phyloP scores from a whole-genome alignment of 1,284 basidiomycete species.

The Grifola frondosa region DNA sequence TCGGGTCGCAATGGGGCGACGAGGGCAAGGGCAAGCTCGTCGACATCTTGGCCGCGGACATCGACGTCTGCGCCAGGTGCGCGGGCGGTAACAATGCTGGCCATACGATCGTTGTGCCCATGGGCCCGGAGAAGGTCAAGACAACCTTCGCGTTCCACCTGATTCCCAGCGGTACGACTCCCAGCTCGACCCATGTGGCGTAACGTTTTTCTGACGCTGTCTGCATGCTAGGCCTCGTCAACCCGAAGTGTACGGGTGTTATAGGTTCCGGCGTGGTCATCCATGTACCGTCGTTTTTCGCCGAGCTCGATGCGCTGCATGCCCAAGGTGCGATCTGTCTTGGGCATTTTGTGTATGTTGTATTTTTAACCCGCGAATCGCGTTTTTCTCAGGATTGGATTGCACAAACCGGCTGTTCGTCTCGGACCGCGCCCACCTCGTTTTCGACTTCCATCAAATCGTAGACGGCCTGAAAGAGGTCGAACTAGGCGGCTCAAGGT shows the following conservation, averaged over 20 bases:
- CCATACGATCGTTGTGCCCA: conserved; percentile 93
- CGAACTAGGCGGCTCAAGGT: conserved; percentile 90
- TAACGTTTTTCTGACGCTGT: too few species aligned
- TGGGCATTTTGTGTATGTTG: not conserved
- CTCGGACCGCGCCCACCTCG: conserved; percentile 95
- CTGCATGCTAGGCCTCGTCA: conserved; percentile 77
- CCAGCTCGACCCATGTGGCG: too few species aligned
- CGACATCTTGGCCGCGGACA: conserved; percentile 85
- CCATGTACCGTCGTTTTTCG: conserved; percentile 94
- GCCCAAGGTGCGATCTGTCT: conserved; percentile 78
- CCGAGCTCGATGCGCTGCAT: conserved; percentile 87
- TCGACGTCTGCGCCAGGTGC: conserved; percentile 93
- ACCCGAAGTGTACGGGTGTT: conserved; percentile 83
- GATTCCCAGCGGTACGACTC: conserved; percentile 81
- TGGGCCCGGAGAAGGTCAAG: conserved; percentile 60
- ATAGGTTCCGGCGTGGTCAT: conserved; percentile 96
- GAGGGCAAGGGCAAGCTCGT: conserved; percentile 97
- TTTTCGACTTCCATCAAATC: conserved; percentile 99
- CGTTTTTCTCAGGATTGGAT: conserved; percentile 64
- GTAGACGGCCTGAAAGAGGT: conserved; percentile 98
- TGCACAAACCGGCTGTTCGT: conserved; percentile 87
- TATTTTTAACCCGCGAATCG: not conserved
- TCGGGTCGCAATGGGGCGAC: conserved; percentile 94
- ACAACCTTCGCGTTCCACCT: conserved; percentile 96
- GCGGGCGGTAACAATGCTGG: conserved; percentile 99